Conservation (phyloP, 495 filamentous ascomycete species). For the Lophiostoma macrostomum region DNA sequence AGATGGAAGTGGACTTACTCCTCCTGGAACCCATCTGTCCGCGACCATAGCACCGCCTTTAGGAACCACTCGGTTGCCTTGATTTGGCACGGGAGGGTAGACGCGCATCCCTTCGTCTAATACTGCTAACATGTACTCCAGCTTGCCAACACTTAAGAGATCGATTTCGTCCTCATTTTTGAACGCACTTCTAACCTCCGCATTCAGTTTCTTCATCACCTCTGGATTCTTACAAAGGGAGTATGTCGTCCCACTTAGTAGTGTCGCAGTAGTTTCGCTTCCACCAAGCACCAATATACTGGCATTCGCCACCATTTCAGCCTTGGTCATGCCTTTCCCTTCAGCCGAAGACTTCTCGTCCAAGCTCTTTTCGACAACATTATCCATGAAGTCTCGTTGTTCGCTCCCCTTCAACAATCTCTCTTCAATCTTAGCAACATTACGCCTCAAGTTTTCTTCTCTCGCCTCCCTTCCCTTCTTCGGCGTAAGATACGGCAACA, state of each 20-base stretch:
- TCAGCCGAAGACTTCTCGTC: no score
- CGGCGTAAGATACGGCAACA: background rate
- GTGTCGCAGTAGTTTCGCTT: constrained; percentile 60
- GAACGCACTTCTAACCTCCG: constrained; percentile 54
- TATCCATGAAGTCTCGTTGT: constrained; percentile 26
- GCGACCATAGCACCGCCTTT: constrained; percentile 48
- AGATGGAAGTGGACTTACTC: constrained; percentile 20
- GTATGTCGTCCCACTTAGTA: constrained; percentile 52
- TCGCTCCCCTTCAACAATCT: constrained; percentile 29
- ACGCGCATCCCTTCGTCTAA: constrained; percentile 58
- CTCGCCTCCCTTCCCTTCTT: background rate
- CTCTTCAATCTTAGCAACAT: constrained; percentile 26
- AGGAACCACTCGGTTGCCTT: constrained; percentile 47
- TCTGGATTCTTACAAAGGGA: constrained; percentile 50
- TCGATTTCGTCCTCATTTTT: constrained; percentile 52
- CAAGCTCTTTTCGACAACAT: constrained; percentile 7
- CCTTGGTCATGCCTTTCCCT: constrained; percentile 22
- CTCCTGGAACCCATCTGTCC: constrained; percentile 46
- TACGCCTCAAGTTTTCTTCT: constrained; percentile 3
- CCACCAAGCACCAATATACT: constrained; percentile 24
- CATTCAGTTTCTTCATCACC: constrained; percentile 44
- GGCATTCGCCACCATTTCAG: constrained; percentile 18
- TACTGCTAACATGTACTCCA: constrained; percentile 56
- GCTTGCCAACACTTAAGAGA: constrained; percentile 43
- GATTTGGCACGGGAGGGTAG: constrained; percentile 55